Evolutionary conservation across 1,284 basidiomycete genomes (phyloP), one percentile per base, ranked within the genome.

Genomic region (Malassezia equina): DNA sequence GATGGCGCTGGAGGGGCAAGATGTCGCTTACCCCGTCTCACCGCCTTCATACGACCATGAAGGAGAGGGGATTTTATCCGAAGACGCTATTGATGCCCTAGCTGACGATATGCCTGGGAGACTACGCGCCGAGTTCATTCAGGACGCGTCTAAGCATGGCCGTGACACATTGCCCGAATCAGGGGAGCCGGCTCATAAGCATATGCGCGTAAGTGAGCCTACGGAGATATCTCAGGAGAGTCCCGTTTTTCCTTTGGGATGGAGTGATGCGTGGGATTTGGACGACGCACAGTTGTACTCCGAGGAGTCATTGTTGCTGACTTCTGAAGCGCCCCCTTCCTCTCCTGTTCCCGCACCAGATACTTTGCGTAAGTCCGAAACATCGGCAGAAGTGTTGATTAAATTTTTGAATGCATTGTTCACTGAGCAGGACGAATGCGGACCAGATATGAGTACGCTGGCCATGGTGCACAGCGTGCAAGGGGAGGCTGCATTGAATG

Each of bases 201-300:
- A 21, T 1, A 39, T 39, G 36, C 36, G 36, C 1, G 36, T 25
- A 11, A 13, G 13, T 24, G 7, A 11, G 17, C n/a, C n/a, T n/a
- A 29, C 29, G 15, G 41, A 41, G 41, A 45, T 19, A 15, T 27
- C 7, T 6, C 15, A 25, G 5, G 48, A 34, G 6, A 42, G 39
- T 33, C 43, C 52, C 21, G 36, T 29, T 8, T 52, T 52, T 19
- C 34, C 31, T 17, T 12, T 33, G 3, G 34, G 34, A n/a, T 19
- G 27, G 21, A 44, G 40, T 19, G 48, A 50, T 25, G 42, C 25
- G 13, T 57, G 55, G 55, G 55, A 57, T 24, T 34, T 57, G 15
- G 55, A 57, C 28, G 55, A 57, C 23, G 36, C 47, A 13, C 44
- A 57, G 32, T 39, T 57, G 12, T 57, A 47, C 36, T 57, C 55